phyloP scores from a whole-genome alignment of 1,284 basidiomycete genomes.

The Ustilago lituana region DNA sequence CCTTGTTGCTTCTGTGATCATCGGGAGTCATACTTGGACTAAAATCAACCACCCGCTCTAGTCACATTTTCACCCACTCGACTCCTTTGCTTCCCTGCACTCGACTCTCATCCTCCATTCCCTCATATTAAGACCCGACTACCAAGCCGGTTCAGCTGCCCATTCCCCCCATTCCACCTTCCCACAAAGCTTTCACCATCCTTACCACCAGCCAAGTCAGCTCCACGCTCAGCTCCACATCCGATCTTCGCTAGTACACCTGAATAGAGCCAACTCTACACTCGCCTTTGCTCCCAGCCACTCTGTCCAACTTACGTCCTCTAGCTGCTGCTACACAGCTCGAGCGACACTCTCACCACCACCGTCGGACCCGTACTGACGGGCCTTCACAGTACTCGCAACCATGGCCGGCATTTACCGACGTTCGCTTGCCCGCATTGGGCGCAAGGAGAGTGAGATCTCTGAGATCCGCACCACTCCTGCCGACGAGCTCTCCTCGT shows the following conservation, averaged over 20 bases:
- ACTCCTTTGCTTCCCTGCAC: background rate
- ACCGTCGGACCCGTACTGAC: constrained; percentile 19
- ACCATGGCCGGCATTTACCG: constrained; percentile 50
- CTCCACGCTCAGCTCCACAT: background rate
- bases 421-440: constrained; percentile 41
- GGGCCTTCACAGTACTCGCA: constrained; percentile 19
- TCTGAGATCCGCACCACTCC: constrained; percentile 48
- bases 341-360: constrained; percentile 8
- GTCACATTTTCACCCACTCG: constrained; percentile 6
- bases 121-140: constrained; percentile 4
- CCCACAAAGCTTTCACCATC: background rate
- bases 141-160: no score
- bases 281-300: no score
- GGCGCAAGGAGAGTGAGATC: constrained; percentile 42
- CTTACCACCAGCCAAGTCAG: background rate
- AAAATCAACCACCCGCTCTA: background rate
- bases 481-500: constrained; percentile 55
- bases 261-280: no score
- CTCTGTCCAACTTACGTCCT: no score
- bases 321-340: constrained; percentile 28
- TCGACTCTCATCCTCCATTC: background rate
- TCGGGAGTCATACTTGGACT: constrained; percentile 15
- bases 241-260: constrained; percentile 23
- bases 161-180: no score
- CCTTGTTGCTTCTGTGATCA: constrained; percentile 19